phyloP scores from a whole-genome alignment of 1,284 basidiomycete species.

The Gymnopus androsaceus region DNA sequence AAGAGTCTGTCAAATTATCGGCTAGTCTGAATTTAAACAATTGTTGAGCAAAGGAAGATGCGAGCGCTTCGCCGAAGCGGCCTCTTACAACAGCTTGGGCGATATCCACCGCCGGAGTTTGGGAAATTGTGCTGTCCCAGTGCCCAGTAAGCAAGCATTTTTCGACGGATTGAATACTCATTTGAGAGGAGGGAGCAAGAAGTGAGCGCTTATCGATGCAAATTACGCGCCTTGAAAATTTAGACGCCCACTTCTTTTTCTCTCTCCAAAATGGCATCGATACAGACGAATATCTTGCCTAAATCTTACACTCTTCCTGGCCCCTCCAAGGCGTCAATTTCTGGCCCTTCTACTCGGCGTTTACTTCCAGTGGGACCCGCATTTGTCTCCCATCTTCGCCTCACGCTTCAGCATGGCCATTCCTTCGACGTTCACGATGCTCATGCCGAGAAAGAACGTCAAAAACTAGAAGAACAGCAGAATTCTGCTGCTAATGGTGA shows the following conservation, averaged over 20 bases:
- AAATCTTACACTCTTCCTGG: constrained; percentile 19
- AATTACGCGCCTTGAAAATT: too few relatives aligned
- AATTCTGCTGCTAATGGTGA: constrained; percentile 61
- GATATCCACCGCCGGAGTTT: constrained; percentile 22
- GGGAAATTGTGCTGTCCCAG: not conserved
- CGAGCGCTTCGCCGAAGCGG: constrained; percentile 51
- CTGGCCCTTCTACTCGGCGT: constrained; percentile 21
- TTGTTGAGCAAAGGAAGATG: constrained; percentile 46
- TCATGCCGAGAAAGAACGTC: constrained; percentile 55
- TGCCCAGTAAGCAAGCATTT: not conserved
- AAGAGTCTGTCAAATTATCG: constrained; percentile 31
- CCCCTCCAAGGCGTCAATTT: constrained; percentile 11
- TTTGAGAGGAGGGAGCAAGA: not conserved
- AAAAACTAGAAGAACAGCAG: constrained; percentile 54
- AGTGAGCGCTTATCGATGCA: not conserved
- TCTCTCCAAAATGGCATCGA: constrained; percentile 18
- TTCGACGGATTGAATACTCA: not conserved
- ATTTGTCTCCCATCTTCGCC: constrained; percentile 79
- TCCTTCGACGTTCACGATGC: constrained; percentile 83
- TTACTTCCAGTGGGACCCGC: constrained; percentile 84
- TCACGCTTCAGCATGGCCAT: constrained; percentile 73
- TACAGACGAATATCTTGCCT: constrained; percentile 19
- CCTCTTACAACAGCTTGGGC: constrained; percentile 49
- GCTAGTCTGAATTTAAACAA: constrained; percentile 41
- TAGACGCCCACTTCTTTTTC: constrained; percentile 15